Evolutionary conservation across 352 stramenopile species (phyloP), one percentile per base, ranked within the genome.

Genomic region (Globisporangium nodosum): DNA sequence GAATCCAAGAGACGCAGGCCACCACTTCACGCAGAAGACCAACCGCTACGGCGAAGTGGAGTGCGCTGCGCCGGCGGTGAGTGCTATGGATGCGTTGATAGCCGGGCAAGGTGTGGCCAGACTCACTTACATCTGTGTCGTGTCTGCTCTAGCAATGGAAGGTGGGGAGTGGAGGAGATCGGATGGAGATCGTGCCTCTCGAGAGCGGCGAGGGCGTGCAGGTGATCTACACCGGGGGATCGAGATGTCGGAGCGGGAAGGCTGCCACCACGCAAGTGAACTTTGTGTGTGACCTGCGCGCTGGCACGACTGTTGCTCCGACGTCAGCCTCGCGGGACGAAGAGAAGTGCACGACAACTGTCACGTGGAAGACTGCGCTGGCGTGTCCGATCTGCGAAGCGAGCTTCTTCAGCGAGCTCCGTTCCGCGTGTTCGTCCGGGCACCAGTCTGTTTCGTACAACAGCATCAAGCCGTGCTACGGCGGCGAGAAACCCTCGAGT

Each of bases 251-350:
- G 18, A 76, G 78, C 27, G 74, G 75, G 24, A 69, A 72, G 31
- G 65, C 61, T 0, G 72, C 73, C 15, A 78, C 77, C 0, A 90
- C 82, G 0, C 80, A 67, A 2, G 72, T 90, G 24, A 65, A 81
- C 56, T 92, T 90, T 62, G 69, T 86, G 7, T 92, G 82, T 57
- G 80, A 90, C 49, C 58, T 88, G 40, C 82, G 71, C 39, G 81
- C 76, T 50, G 78, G 78, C n/a, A 86, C 79, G 1, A 84, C 64
- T 1, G 68, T 73, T 15, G 61, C 61, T 13, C 70, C 78, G 8
- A 58, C 61, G 0, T 67, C 66, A 27, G 67, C 51, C 4, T 69
- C 53, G 1, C 60, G 72, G 21, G 70, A 88, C 31, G 66, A 81
- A 12, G 69, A 81, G 43, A 65, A 70, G 20, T 92, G 82, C 59